These are phyloP conservation scores for Aspergillus viridinutans DNA, from an alignment of 2,329 filamentous ascomycete species.

Conservation along the genomic window DNA sequence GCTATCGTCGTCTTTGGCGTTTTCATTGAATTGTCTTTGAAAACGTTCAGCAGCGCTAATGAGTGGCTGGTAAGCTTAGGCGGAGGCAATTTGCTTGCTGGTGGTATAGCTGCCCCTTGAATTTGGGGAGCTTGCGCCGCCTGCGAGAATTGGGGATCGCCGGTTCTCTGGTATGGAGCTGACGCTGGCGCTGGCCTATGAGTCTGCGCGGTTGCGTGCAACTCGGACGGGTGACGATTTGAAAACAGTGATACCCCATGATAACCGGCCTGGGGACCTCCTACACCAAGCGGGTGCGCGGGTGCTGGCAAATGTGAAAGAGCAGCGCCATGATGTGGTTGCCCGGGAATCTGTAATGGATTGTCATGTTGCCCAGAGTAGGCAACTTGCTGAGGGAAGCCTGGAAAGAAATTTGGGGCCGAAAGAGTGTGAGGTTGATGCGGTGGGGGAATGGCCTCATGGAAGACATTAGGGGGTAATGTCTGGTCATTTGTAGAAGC, in stretches of 20 bases:
- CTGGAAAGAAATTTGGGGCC: slow-evolving; percentile 43
- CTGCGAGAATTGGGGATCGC: slow-evolving; percentile 43
- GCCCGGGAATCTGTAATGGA: slow-evolving; percentile 19
- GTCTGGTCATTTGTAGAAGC: slow-evolving; percentile 43
- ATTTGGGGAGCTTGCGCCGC: slow-evolving; percentile 29
- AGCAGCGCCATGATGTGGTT: slow-evolving; percentile 11
- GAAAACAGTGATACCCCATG: slow-evolving; percentile 20
- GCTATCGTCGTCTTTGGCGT: slow-evolving; percentile 21
- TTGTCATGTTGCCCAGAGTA: slow-evolving; percentile 26
- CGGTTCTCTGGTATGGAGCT: slow-evolving; percentile 46
- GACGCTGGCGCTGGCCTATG: slow-evolving; percentile 20
- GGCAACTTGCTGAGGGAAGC: slow-evolving; percentile 32
- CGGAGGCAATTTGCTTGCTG: slow-evolving; percentile 55
- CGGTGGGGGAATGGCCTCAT: slow-evolving; percentile 52
- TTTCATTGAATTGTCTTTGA: slow-evolving; percentile 42
- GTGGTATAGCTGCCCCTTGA: slow-evolving; percentile 48
- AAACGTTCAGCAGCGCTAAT: slow-evolving; percentile 54
- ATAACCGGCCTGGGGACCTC: slow-evolving; percentile 15
- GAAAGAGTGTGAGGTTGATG: slow-evolving; percentile 46
- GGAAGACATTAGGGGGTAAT: slow-evolving; percentile 52
- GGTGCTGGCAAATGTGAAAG: slow-evolving; percentile 7
- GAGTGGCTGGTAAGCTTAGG: slow-evolving; percentile 57
- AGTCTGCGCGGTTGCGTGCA: not conserved
- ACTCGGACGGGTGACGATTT: not conserved
- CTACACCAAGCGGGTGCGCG: slow-evolving; percentile 6